A percentile compares a stretch with the other conserved stretches of the same genome.
Conservation (phyloP, 192 early-diverging fungal species). For the Coemansia sp. region DNA sequence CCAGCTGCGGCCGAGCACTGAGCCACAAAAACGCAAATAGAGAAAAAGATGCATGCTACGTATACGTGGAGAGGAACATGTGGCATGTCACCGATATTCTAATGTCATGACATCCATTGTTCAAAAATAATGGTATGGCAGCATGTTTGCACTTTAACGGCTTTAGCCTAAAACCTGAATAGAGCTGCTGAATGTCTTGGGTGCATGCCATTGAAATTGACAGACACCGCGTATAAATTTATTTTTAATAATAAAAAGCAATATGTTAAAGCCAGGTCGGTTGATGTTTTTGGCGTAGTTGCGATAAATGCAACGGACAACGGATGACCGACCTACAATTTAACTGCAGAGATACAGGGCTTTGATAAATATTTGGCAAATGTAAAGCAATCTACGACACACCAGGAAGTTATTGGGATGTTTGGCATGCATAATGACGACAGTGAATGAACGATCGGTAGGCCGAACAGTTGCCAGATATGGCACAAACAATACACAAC, state of each 20-base stretch:
- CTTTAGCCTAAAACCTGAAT: too few relatives aligned
- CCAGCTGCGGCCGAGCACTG: slow-evolving; percentile 6
- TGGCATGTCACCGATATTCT: slow-evolving; percentile 2
- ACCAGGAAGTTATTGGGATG: neutral
- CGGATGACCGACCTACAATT: neutral
- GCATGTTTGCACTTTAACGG: neutral
- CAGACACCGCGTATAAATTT: too few relatives aligned
- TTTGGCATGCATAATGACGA: slow-evolving; percentile 2
- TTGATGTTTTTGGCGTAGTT: neutral
- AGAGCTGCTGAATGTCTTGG: too few relatives aligned
- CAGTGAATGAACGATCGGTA: slow-evolving; percentile 1
- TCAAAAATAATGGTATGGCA: neutral
- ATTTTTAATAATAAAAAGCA: too few relatives aligned
- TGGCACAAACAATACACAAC: neutral
- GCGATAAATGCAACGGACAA: neutral
- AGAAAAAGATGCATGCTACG: neutral
- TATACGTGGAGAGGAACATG: neutral
- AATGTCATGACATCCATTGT: slow-evolving; percentile 5
- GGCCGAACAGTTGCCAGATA: slow-evolving; percentile 7
- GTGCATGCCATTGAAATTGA: too few relatives aligned
- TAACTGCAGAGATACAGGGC: neutral
- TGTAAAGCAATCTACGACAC: neutral
- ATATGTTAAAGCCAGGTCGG: neutral
- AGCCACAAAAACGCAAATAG: slow-evolving; percentile 8
- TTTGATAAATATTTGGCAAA: neutral